phyloP scores from a whole-genome alignment of 73 alveolate species.

The Tetrahymena thermophila region DNA sequence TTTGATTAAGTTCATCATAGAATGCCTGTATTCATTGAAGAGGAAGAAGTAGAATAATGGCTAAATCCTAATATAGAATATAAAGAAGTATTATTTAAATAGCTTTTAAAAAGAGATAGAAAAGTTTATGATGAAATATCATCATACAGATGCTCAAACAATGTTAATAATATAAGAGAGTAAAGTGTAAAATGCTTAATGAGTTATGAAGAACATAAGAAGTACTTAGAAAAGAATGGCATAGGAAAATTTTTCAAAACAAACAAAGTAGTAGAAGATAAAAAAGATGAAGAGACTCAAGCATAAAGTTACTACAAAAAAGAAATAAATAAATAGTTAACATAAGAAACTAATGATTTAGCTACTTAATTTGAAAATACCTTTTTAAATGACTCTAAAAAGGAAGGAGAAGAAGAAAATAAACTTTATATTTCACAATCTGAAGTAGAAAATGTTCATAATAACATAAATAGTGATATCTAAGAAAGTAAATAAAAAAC shows the following conservation, averaged over 20 bases:
- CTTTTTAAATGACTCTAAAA: background rate
- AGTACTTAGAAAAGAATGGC: conserved; percentile 22
- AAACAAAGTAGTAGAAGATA: background rate
- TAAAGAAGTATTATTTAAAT: background rate
- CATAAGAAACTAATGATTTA: background rate
- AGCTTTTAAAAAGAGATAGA: background rate
- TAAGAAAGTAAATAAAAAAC: background rate
- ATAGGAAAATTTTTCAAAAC: conserved; percentile 17
- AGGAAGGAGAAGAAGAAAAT: background rate
- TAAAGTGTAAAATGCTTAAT: conserved; percentile 5
- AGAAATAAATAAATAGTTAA: background rate
- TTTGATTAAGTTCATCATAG: conserved; percentile 39
- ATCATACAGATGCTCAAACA: background rate
- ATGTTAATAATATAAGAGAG: conserved; percentile 14
- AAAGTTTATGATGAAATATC: background rate
- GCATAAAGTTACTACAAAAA: background rate
- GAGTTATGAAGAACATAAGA: conserved; percentile 25
- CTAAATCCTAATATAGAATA: conserved; percentile 14
- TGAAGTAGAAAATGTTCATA: background rate
- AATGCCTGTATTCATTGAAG: conserved; percentile 43
- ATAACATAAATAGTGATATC: background rate
- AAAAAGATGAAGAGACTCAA: background rate
- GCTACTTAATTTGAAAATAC: background rate
- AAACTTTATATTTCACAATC: too few species aligned
- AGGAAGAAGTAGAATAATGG: conserved; percentile 42